These are phyloP conservation scores for Dendryphion nanum DNA, from an alignment of 2,329 filamentous ascomycete genomes.

Conservation along the genomic window DNA sequence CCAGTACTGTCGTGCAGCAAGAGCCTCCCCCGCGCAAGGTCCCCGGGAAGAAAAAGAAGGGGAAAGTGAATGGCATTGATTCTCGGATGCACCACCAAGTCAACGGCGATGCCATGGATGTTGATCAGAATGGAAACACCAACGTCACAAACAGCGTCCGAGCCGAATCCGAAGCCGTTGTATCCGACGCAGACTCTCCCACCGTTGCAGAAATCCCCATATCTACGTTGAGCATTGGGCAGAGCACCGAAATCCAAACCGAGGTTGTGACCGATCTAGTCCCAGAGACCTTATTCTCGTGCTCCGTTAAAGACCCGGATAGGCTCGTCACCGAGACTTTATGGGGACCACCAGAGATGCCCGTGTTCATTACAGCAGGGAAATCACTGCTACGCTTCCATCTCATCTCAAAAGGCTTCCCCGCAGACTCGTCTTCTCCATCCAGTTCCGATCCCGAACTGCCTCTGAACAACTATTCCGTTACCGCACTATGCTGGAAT, in stretches of 20 bases:
- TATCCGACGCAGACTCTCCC: conserved; percentile 39
- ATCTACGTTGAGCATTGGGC: conserved; percentile 40
- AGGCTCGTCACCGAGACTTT: conserved; percentile 32
- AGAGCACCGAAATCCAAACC: conserved; percentile 37
- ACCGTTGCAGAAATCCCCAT: conserved; percentile 38
- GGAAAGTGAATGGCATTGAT: conserved; percentile 33
- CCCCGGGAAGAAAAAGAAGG: conserved; percentile 32
- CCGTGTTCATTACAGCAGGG: conserved; percentile 35
- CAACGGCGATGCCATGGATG: conserved; percentile 50
- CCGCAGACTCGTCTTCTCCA: conserved; percentile 4
- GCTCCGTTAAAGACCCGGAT: conserved; percentile 18
- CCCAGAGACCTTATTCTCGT: conserved; percentile 28
- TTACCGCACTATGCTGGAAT: conserved; percentile 39
- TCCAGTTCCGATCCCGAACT: conserved; percentile 24
- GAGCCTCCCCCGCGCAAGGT: conserved; percentile 32
- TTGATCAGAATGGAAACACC: conserved; percentile 38
- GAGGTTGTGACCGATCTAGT: conserved; percentile 34
- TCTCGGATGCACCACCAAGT: conserved; percentile 30
- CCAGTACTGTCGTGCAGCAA: conserved; percentile 19
- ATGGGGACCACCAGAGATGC: conserved; percentile 32
- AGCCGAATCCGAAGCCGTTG: conserved; percentile 35
- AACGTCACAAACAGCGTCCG: conserved; percentile 28
- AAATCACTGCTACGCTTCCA: conserved; percentile 36
- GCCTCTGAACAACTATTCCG: conserved; percentile 29
- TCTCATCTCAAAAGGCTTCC: conserved; percentile 13